Base-by-base conservation (phyloP, 352 stramenopile genomes). In the Phytophthora multivora region DNA sequence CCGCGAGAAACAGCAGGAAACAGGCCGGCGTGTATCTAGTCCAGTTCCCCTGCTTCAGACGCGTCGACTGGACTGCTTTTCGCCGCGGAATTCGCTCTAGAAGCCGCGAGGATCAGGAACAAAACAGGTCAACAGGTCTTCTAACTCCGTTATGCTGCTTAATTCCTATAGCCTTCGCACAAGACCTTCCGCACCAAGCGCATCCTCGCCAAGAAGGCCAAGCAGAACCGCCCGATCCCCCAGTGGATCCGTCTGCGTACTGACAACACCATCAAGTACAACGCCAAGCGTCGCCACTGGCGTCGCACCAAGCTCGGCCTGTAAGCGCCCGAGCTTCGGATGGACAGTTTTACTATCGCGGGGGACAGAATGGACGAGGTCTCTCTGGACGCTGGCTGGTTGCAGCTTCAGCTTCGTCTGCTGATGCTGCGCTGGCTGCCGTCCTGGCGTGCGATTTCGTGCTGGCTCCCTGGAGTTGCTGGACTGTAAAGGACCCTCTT, bases 101-200 rank as follows among this genome's bases (percentile, higher is more conserved):
- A 55, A 52, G 31, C 21, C 15, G 15, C 15, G n/a, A 15, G 16
- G 13, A 33, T 33, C 28, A 33, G 28, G 9, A 50, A 40, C 54
- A 35, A 49, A 26, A 39, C 30, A 33, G 8, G 28, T 33, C 11
- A 4, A 33, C 28, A 33, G 28, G 28, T 13, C 28, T 12, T 33
- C 28, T 33, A 33, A 33, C 28, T 8, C 28, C 11, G 11, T 13
- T 59, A 51, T 48, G 12, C 16, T 46, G 3, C 40, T 57, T 15
- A 23, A 19, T 45, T 45, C 0, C 16, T 43, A 15, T 53, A 99
- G 98, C 97, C 98, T 72, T 99, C 98, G 62, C 97, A 99, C 90
- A 99, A 99, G 91, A 98, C 97, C 56, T 99, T 99, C 91, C 90
- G 97, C 77, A 99, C 96, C 63, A 99, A 99, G 97, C 89, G 90